Evolutionary conservation across 352 stramenopile genomes (phyloP).

Genomic region (Aphanomyces invadans): DNA sequence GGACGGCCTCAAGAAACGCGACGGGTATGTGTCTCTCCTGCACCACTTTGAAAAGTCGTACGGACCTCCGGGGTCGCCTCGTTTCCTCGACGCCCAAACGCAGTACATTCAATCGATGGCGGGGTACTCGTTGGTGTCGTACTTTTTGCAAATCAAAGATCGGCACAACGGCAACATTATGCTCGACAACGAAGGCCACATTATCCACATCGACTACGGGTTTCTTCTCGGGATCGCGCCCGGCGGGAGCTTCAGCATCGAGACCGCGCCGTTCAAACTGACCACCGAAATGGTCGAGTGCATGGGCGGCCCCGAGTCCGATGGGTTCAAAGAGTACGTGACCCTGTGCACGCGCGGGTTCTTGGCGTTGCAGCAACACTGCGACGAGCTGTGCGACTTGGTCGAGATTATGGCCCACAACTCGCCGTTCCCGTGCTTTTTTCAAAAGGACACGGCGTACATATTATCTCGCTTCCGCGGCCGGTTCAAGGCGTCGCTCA

Average conservation of each 20-base stretch:
- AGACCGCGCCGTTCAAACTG: constrained; percentile 99
- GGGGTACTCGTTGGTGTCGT: constrained; percentile 97
- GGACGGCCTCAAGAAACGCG: constrained; percentile 96
- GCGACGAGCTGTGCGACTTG: constrained; percentile 93
- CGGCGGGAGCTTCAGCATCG: constrained; percentile 97
- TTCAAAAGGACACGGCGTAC: constrained; percentile 69
- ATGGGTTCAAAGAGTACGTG: constrained; percentile 95
- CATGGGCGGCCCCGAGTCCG: constrained; percentile 88
- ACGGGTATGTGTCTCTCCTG: constrained; percentile 88
- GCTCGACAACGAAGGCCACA: constrained; percentile 96
- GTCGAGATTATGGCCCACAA: constrained; percentile 95
- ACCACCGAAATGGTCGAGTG: constrained; percentile 98
- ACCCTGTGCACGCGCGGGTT: constrained; percentile 96
- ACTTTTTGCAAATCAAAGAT: constrained; percentile 99
- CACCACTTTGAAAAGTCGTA: constrained; percentile 96
- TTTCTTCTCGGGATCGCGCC: constrained; percentile 98
- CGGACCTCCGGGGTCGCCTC: constrained; percentile 66
- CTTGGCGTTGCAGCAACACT: constrained; percentile 92
- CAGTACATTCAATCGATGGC: constrained; percentile 98
- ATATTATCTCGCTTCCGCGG: constrained; percentile 80
- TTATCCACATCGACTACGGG: constrained; percentile 99
- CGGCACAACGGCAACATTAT: constrained; percentile 99
- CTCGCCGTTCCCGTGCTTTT: constrained; percentile 96
- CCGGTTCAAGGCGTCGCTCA: constrained; percentile 81
- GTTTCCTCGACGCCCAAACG: constrained; percentile 87